These are phyloP conservation scores for Collybia mongolica DNA, from an alignment of 768 basidiomycete genomes.

Conservation along the genomic window DNA sequence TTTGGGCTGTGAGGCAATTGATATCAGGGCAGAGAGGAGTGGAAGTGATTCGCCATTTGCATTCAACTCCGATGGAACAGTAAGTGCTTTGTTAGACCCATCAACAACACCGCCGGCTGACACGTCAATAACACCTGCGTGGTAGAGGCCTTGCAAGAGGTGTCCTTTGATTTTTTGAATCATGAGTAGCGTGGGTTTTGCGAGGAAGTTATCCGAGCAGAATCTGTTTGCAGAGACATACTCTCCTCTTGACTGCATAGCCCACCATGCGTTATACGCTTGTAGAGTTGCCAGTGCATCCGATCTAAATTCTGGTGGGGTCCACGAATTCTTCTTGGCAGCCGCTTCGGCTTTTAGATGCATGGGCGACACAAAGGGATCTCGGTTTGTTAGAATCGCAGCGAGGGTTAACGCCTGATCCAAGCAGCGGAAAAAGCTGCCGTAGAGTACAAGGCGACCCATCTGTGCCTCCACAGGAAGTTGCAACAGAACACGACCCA, in stretches of 20 bases:
- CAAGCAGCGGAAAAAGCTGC: conserved; percentile 90
- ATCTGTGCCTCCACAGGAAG: conserved; percentile 89
- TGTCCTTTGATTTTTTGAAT: conserved; percentile 82
- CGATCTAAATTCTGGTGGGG: conserved; percentile 75
- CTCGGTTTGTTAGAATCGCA: conserved; percentile 87
- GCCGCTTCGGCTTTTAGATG: conserved; percentile 71
- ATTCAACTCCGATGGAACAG: conserved; percentile 68
- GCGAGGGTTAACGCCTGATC: conserved; percentile 87
- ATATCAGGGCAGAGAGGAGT: conserved; percentile 78
- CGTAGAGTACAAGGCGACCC: conserved; percentile 86
- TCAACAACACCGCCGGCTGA: conserved; percentile 62
- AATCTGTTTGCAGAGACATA: conserved; percentile 71
- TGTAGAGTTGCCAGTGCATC: conserved; percentile 78
- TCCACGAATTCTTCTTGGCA: conserved; percentile 75
- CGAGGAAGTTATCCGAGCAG: conserved; percentile 83
- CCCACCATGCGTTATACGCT: conserved; percentile 84
- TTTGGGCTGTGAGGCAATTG: conserved; percentile 86
- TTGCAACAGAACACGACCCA: conserved; percentile 86
- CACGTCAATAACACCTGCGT: conserved; percentile 79
- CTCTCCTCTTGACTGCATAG: conserved; percentile 63
- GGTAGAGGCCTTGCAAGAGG: conserved; percentile 72
- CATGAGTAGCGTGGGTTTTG: conserved; percentile 78
- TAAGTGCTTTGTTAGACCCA: conserved; percentile 29
- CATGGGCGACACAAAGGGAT: conserved; percentile 86
- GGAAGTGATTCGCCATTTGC: conserved; percentile 72